Percentiles rank a stretch among this genome's conserved stretches.
These are phyloP conservation scores for Penicillium coprophilum DNA, from an alignment of 495 filamentous ascomycete species.

Conservation along the genomic window DNA sequence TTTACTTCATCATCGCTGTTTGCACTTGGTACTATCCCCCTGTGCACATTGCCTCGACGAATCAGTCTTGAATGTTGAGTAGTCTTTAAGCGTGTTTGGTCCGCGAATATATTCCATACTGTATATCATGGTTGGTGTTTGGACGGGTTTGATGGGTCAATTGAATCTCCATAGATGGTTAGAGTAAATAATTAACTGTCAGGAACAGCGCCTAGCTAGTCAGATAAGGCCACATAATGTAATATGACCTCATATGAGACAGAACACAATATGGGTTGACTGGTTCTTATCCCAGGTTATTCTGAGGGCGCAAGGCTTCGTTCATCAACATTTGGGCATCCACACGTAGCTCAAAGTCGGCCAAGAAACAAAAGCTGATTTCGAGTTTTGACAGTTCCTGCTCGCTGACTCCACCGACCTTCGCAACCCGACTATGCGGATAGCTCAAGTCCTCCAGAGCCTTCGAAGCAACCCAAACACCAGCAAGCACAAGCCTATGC, in stretches of 20 bases:
- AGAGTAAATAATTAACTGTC: neutral
- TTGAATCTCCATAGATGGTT: neutral
- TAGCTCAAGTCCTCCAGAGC: constrained; percentile 87
- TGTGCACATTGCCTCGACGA: constrained; percentile 28
- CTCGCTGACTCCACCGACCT: constrained; percentile 85
- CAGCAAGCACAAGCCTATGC: constrained; percentile 83
- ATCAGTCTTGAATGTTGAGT: constrained; percentile 14
- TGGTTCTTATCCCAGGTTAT: neutral
- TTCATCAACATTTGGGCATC: constrained; percentile 58
- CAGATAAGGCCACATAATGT: neutral
- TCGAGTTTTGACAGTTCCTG: constrained; percentile 77
- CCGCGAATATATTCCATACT: neutral
- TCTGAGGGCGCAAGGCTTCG: constrained; percentile 27
- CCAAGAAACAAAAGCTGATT: constrained; percentile 86
- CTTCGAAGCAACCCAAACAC: constrained; percentile 85
- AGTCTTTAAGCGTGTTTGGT: neutral
- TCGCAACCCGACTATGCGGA: constrained; percentile 76
- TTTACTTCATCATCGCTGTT: constrained; percentile 56
- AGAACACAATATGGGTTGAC: neutral
- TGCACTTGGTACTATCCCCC: constrained; percentile 53
- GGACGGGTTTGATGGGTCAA: neutral
- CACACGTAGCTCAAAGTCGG: constrained; percentile 77
- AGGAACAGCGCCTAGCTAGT: neutral
- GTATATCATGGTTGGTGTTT: constrained; percentile 3
- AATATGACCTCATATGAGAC: neutral